Conservation (phyloP, 768 basidiomycete genomes). For the Arthromyces matolae region DNA sequence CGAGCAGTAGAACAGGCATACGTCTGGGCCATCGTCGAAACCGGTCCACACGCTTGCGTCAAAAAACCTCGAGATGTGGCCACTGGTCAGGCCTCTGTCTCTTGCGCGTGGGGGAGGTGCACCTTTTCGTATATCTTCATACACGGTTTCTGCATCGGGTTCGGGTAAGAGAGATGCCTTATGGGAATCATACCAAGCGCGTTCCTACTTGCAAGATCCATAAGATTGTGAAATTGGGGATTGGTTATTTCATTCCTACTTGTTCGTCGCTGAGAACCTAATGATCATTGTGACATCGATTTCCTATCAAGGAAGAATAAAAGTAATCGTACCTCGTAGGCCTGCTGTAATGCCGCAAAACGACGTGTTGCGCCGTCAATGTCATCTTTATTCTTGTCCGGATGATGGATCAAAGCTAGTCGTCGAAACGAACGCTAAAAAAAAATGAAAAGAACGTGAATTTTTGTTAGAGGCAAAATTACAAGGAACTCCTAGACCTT, state of each 20-base stretch:
- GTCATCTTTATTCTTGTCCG: constrained; percentile 83
- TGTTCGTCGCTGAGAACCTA: constrained; percentile 94
- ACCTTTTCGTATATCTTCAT: constrained; percentile 81
- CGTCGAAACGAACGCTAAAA: constrained; percentile 75
- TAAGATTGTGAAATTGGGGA: constrained; percentile 12
- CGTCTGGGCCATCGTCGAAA: constrained; percentile 61
- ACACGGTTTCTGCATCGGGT: constrained; percentile 79
- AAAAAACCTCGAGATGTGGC: constrained; percentile 84
- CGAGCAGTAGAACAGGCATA: constrained; percentile 30
- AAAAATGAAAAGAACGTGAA: constrained; percentile 1
- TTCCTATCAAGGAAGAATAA: not conserved
- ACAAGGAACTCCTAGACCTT: constrained; percentile 47
- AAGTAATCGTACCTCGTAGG: constrained; percentile 74
- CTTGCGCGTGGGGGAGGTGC: constrained; percentile 46
- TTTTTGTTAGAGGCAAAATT: not conserved
- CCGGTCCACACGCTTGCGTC: constrained; percentile 64
- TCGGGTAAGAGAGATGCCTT: constrained; percentile 75
- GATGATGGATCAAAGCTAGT: constrained; percentile 81
- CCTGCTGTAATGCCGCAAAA: constrained; percentile 88
- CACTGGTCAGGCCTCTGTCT: constrained; percentile 75
- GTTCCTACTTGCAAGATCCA: constrained; percentile 62
- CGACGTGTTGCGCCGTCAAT: constrained; percentile 81
- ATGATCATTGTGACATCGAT: constrained; percentile 4
- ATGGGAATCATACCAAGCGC: constrained; percentile 98
- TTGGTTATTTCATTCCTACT: constrained; percentile 41